Evolutionary conservation across 2,329 filamentous ascomycete genomes (phyloP).

Genomic region (Exophiala sp.): DNA sequence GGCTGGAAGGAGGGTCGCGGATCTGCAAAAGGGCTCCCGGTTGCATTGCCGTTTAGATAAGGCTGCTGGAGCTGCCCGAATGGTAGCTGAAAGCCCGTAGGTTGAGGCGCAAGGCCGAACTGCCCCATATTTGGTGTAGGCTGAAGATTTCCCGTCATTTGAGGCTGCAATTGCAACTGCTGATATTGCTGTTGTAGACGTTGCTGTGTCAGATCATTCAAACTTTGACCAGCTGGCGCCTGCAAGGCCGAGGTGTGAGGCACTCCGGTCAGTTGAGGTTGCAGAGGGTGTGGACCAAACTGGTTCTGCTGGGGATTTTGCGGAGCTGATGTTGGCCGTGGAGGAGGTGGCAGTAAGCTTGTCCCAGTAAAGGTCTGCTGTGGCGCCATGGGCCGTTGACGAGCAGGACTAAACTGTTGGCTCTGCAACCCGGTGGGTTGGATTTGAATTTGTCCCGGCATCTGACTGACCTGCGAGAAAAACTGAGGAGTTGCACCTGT

Average conservation of each 20-base stretch:
- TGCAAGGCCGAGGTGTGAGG: conserved; percentile 53
- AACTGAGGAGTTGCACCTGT: conserved; percentile 45
- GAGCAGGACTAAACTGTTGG: conserved; percentile 34
- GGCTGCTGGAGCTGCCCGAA: conserved; percentile 46
- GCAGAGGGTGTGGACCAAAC: conserved; percentile 68
- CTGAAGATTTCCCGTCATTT: conserved; percentile 58
- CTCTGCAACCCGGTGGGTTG: conserved; percentile 29
- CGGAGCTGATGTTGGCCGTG: conserved; percentile 80
- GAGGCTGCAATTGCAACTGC: conserved; percentile 49
- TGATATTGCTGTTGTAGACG: conserved; percentile 55
- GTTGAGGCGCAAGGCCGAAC: conserved; percentile 41
- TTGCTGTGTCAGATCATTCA: conserved; percentile 65
- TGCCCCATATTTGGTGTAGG: conserved; percentile 31
- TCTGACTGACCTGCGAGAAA: conserved; percentile 45
- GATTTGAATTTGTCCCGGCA: conserved; percentile 31
- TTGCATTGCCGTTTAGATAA: conserved; percentile 43
- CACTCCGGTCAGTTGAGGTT: conserved; percentile 76
- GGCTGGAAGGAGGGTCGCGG: conserved; percentile 45
- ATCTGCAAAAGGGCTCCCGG: conserved; percentile 50
- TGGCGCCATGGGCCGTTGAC: conserved; percentile 65
- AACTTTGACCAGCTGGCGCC: conserved; percentile 67
- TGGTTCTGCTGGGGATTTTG: conserved; percentile 65
- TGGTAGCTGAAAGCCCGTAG: conserved; percentile 48
- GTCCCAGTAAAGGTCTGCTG: conserved; percentile 52
- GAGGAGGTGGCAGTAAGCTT: conserved; percentile 69